These are phyloP conservation scores for Sequoia sempervirens DNA, from an alignment of 75 land plant species.

Conservation along the genomic window DNA sequence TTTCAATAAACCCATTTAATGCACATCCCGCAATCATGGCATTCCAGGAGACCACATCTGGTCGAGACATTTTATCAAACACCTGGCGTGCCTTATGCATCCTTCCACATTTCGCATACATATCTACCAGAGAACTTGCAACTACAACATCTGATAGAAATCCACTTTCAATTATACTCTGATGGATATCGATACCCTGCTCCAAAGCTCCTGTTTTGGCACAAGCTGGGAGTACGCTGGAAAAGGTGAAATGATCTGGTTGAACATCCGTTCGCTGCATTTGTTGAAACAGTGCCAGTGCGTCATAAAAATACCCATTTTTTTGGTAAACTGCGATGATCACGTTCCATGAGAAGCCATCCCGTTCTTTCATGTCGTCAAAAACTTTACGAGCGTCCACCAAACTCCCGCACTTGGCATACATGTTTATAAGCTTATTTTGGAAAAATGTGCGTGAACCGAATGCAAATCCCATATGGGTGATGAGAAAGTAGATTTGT, in stretches of 20 bases:
- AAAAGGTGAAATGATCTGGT: constrained; percentile 9
- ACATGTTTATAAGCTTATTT: constrained; percentile 10
- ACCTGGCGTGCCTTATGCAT: constrained; percentile 22
- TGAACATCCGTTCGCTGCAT: constrained; percentile 7
- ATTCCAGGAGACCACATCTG: constrained; percentile 35
- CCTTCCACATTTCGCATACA: constrained; percentile 29
- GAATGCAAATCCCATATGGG: not conserved
- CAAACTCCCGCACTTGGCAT: constrained; percentile 17
- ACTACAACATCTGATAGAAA: not conserved
- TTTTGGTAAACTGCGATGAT: constrained; percentile 15
- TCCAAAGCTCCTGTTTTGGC: constrained; percentile 1
- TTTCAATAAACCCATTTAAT: constrained; percentile 18
- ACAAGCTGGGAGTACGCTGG: constrained; percentile 9
- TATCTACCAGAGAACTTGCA: constrained; percentile 26
- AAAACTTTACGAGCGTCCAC: constrained; percentile 12
- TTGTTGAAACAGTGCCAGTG: constrained; percentile 10
- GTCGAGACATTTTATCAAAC: constrained; percentile 30
- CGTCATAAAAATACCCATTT: constrained; percentile 7
- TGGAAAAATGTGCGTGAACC: not conserved
- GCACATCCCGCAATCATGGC: constrained; percentile 37
- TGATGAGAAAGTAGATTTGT: not conserved
- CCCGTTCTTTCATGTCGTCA: constrained; percentile 10
- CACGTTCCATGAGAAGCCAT: constrained; percentile 12
- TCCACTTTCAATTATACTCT: not conserved
- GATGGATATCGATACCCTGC: constrained; percentile 4